These are phyloP conservation scores for Leccinum uliginosum DNA, from an alignment of 768 basidiomycete genomes.

Conservation along the genomic window DNA sequence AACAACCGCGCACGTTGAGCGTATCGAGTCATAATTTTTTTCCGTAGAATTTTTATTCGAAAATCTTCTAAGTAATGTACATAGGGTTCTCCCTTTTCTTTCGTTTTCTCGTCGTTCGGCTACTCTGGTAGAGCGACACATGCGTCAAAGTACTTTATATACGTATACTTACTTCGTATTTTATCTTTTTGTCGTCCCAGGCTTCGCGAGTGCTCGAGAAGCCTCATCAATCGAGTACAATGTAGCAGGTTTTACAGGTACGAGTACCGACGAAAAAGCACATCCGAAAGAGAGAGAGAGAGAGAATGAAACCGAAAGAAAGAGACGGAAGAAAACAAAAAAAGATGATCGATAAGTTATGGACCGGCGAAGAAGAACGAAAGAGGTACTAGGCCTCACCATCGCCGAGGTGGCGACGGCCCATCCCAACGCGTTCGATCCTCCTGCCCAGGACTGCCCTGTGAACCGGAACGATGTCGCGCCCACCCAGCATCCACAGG, in stretches of 20 bases:
- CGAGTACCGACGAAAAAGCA: constrained; percentile 12
- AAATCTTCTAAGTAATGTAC: neutral
- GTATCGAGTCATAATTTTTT: neutral
- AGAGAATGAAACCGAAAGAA: neutral
- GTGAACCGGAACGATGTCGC: constrained; percentile 27
- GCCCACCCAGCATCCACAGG: constrained; percentile 42
- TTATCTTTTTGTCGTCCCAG: constrained; percentile 2
- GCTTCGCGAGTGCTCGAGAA: neutral
- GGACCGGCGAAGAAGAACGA: neutral
- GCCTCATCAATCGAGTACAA: neutral
- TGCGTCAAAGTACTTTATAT: neutral
- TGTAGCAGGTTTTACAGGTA: constrained; percentile 9
- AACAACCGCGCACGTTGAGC: neutral
- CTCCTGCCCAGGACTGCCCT: constrained; percentile 17
- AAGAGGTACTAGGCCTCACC: constrained; percentile 7
- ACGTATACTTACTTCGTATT: constrained; percentile 1
- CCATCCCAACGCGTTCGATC: constrained; percentile 26
- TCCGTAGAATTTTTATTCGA: neutral
- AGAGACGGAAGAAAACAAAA: neutral
- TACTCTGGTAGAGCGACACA: neutral
- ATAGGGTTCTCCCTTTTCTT: neutral
- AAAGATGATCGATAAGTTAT: constrained; percentile 28
- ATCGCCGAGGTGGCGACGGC: constrained; percentile 26
- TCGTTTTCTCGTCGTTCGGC: neutral
- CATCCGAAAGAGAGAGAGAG: neutral